Conservation (phyloP, 2,329 filamentous ascomycete genomes). For the Stromatinia cepivora region DNA sequence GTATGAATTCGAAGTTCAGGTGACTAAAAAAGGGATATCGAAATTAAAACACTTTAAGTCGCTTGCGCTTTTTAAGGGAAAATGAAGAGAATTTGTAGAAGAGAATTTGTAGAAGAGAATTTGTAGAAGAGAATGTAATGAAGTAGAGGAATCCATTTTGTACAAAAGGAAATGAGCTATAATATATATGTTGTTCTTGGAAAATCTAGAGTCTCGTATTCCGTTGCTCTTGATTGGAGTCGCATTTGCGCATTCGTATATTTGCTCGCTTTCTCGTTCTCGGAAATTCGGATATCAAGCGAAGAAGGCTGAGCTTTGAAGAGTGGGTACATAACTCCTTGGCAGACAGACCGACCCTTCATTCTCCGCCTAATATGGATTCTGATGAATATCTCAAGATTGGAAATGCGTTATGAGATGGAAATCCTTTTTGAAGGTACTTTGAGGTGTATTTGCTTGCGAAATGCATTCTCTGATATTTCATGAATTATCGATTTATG, state of each 20-base stretch:
- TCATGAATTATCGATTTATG: not conserved
- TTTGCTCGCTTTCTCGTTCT: not conserved
- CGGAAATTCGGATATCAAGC: not conserved
- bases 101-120: not conserved
- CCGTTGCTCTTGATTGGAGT: not conserved
- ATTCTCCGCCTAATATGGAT: not conserved
- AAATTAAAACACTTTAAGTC: not conserved
- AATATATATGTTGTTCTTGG: not conserved
- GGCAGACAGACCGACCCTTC: not conserved
- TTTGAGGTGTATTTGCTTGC: not conserved
- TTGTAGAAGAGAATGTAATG: not conserved
- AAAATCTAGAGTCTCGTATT: not conserved
- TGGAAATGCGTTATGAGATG: not conserved
- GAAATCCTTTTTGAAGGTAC: not conserved
- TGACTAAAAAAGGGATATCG: not conserved
- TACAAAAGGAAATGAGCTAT: not conserved
- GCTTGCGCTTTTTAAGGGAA: not conserved
- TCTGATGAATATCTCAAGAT: not conserved
- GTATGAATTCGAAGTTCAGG: not conserved
- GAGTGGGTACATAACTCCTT: not conserved
- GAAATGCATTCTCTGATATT: not conserved
- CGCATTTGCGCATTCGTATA: not conserved
- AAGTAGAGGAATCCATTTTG: not conserved
- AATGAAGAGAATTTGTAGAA: not conserved
- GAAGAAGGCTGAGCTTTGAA: not conserved